Percentiles rank a stretch among this genome's conserved stretches.
Conservation (phyloP, 345 rosid species). For the Eucalyptus dawsonii region DNA sequence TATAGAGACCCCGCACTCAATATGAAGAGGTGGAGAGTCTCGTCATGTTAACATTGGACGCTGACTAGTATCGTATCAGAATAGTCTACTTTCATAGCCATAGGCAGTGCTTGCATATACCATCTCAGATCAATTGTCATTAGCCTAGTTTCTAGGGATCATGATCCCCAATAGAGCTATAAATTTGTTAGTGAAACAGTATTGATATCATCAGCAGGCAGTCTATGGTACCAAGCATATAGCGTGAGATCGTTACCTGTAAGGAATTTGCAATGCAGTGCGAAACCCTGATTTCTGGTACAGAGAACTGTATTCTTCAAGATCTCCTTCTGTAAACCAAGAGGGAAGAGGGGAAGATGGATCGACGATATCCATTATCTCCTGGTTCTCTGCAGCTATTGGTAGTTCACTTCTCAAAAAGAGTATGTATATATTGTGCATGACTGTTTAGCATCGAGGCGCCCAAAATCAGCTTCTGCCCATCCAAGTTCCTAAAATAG, state of each 20-base stretch:
- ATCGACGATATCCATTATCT: slow-evolving; percentile 46
- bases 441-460: not conserved
- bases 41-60: not conserved
- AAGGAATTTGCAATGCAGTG: slow-evolving; percentile 40
- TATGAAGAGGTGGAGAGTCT: not conserved
- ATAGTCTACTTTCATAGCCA: not conserved
- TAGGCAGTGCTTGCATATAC: not conserved
- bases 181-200: not conserved
- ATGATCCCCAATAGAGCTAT: not conserved
- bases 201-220: not conserved
- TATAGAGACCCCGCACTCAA: not conserved
- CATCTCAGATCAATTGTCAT: not conserved
- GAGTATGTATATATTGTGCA: slow-evolving; percentile 18
- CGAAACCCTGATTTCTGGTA: slow-evolving; percentile 45
- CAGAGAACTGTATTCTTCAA: slow-evolving; percentile 24
- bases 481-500: not conserved
- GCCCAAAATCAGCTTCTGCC: not conserved
- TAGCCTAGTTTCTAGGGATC: not conserved
- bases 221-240: not conserved
- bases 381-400: slow-evolving; percentile 36
- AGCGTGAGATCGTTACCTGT: slow-evolving; percentile 5
- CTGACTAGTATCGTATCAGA: not conserved
- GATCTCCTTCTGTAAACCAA: slow-evolving; percentile 48
- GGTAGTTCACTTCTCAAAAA: slow-evolving; percentile 39
- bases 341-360: slow-evolving; percentile 36